These are phyloP conservation scores for Veloboletus limbatus DNA, from an alignment of 1,284 basidiomycete species.

Conservation along the genomic window DNA sequence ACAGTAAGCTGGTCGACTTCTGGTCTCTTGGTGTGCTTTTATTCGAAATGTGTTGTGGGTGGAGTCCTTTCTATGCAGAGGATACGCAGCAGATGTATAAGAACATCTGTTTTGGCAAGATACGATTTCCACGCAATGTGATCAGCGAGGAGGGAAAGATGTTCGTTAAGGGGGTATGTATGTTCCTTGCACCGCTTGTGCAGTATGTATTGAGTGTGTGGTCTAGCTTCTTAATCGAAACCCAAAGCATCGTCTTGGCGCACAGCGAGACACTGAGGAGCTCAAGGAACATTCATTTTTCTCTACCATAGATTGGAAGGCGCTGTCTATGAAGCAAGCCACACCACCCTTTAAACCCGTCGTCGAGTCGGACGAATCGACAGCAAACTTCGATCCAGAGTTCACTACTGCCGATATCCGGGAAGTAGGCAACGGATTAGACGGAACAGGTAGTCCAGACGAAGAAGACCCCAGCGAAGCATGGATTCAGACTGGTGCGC, in stretches of 20 bases:
- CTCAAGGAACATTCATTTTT: constrained; percentile 98
- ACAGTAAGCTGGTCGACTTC: constrained; percentile 98
- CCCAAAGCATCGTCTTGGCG: constrained; percentile 94
- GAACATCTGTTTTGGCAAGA: constrained; percentile 99
- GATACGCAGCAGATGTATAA: constrained; percentile 99
- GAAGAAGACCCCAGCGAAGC: constrained; percentile 75
- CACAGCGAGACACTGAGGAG: constrained; percentile 87
- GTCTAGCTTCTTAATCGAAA: constrained; percentile 92
- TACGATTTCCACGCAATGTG: constrained; percentile 95
- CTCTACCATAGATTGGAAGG: constrained; percentile 86
- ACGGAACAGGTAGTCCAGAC: constrained; percentile 50
- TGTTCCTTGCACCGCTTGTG: constrained; percentile 11
- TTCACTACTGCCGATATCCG: constrained; percentile 88
- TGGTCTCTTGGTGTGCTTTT: constrained; percentile 93
- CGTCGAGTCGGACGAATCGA: constrained; percentile 97
- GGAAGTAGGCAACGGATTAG: constrained; percentile 62
- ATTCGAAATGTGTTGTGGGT: constrained; percentile 99
- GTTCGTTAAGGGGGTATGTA: constrained; percentile 91
- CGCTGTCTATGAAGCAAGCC: constrained; percentile 85
- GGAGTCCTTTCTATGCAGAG: constrained; percentile 99
- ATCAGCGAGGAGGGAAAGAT: constrained; percentile 98
- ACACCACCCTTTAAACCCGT: constrained; percentile 98
- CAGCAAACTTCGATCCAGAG: constrained; percentile 97
- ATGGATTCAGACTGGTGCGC: constrained; percentile 49
- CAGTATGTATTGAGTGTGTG: constrained; percentile 15